A percentile compares a stretch with the other conserved stretches of the same genome.
These are phyloP conservation scores for Akanthomyces lecanii DNA, from an alignment of 2,329 filamentous ascomycete genomes.

Conservation along the genomic window DNA sequence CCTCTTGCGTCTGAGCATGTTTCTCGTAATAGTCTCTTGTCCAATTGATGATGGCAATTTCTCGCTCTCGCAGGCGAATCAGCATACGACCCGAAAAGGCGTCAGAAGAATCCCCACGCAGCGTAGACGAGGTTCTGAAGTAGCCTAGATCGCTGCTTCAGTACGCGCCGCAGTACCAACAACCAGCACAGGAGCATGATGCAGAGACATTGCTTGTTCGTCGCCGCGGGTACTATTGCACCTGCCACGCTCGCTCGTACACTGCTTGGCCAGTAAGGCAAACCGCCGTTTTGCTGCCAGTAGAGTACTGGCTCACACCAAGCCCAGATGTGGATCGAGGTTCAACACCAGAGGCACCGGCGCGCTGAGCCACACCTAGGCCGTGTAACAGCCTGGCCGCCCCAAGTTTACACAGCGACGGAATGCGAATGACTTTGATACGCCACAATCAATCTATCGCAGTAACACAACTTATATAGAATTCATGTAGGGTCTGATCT, in stretches of 20 bases:
- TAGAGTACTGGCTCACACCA: background rate
- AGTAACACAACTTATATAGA: background rate
- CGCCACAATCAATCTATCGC: background rate
- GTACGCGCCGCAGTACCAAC: slow-evolving; percentile 5
- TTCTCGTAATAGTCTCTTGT: background rate
- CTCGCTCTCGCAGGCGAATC: background rate
- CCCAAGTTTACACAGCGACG: too few relatives aligned
- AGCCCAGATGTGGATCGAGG: background rate
- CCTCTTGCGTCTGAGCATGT: background rate
- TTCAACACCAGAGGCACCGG: background rate
- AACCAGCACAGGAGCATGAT: background rate
- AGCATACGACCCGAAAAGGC: background rate
- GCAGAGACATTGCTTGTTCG: background rate
- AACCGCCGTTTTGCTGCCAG: too few relatives aligned
- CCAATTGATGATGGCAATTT: background rate
- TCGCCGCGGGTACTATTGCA: background rate
- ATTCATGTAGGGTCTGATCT: background rate
- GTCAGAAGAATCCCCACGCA: background rate
- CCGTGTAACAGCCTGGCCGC: background rate
- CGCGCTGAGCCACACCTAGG: too few relatives aligned
- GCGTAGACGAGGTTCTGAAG: too few relatives aligned
- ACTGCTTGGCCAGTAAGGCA: background rate
- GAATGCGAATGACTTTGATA: background rate
- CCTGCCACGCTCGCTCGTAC: background rate
- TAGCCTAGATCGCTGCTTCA: background rate